These are phyloP conservation scores for Ceratobasidium sp. DNA, from an alignment of 1,284 basidiomycete species.

Conservation along the genomic window DNA sequence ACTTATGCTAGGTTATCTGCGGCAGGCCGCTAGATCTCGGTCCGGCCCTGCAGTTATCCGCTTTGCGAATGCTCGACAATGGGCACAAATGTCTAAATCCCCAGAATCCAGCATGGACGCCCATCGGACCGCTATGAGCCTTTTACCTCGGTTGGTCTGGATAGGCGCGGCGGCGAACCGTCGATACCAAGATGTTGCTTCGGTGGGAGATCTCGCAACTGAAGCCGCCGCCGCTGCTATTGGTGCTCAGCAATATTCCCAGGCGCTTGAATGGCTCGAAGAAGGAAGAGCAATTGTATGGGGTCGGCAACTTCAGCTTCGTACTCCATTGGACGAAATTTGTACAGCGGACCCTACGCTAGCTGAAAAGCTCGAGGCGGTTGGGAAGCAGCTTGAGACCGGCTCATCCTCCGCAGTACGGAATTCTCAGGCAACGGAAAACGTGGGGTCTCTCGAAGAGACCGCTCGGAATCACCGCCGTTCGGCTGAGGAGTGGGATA, in stretches of 20 bases:
- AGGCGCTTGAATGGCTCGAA: constrained; percentile 51
- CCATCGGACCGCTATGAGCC: neutral
- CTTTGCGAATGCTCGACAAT: neutral
- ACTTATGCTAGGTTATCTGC: neutral
- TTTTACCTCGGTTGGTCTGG: neutral
- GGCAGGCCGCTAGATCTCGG: neutral
- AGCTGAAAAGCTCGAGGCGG: too few relatives aligned
- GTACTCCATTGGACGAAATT: neutral
- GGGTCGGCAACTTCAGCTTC: constrained; percentile 47
- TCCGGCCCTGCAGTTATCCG: neutral
- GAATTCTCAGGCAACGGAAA: neutral
- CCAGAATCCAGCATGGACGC: neutral
- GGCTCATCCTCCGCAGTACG: neutral
- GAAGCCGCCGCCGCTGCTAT: too few relatives aligned
- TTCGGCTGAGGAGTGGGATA: neutral
- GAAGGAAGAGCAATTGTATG: constrained; percentile 52
- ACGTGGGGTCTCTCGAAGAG: neutral
- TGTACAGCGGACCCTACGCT: too few relatives aligned
- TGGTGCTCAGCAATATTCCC: neutral
- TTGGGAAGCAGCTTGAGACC: too few relatives aligned
- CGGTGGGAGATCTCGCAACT: too few relatives aligned
- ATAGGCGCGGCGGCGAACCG: neutral
- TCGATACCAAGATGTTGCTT: too few relatives aligned
- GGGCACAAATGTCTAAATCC: neutral
- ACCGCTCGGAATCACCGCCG: neutral